A percentile compares a stretch with the other conserved stretches of the same genome.
Conservation (phyloP, 371 early-diverging fungal species). For the Lichtheimia corymbifera region DNA sequence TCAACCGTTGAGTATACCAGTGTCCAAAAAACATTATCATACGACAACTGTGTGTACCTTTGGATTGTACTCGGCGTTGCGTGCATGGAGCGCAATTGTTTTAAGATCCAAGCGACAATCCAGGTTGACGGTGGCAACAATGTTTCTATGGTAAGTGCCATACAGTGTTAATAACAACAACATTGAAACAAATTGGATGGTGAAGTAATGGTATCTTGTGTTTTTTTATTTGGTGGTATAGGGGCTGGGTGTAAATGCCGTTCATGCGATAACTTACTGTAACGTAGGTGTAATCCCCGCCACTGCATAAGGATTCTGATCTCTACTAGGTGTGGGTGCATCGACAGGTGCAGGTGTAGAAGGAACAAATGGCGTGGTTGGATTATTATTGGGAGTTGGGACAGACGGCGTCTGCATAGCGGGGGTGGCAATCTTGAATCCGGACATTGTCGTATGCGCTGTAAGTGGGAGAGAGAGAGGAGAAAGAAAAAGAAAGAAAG, state of each 20-base stretch:
- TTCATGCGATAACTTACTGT: constrained; percentile 65
- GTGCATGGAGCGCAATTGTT: constrained; percentile 99
- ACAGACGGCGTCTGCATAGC: constrained; percentile 55
- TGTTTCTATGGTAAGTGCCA: constrained; percentile 72
- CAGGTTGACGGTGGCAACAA: constrained; percentile 99
- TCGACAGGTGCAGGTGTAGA: constrained; percentile 54
- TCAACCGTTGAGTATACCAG: constrained; percentile 13
- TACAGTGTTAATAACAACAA: constrained; percentile 16
- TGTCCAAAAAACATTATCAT: neutral
- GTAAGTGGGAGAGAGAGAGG: constrained; percentile 9
- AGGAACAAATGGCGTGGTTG: constrained; percentile 48
- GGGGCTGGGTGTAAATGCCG: too few relatives aligned
- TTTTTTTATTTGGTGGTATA: neutral
- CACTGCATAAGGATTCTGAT: constrained; percentile 57
- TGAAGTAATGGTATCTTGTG: neutral
- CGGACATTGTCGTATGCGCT: constrained; percentile 32
- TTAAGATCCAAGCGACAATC: constrained; percentile 99
- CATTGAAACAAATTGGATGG: constrained; percentile 5
- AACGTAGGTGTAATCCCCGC: constrained; percentile 82
- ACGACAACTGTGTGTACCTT: constrained; percentile 72
- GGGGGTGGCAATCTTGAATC: constrained; percentile 52
- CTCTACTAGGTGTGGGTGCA: constrained; percentile 56
- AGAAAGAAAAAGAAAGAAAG: constrained; percentile 17
- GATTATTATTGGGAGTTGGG: constrained; percentile 44
- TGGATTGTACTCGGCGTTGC: constrained; percentile 99